Conservation (phyloP, 2,329 filamentous ascomycete genomes). For the Mollisiaceae sp. region DNA sequence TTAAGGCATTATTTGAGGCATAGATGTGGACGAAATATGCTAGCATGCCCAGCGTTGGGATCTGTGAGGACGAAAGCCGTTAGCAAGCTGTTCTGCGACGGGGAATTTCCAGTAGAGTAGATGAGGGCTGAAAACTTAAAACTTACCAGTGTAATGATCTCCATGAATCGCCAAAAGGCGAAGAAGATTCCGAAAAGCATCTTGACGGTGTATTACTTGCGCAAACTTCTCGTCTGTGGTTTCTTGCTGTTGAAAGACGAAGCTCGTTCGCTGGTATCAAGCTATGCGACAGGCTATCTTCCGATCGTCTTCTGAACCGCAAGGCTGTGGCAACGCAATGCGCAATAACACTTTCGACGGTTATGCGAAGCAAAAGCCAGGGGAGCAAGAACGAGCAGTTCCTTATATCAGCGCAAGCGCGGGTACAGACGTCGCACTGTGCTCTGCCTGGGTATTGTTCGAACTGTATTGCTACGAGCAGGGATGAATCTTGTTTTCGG, state of each 20-base stretch:
- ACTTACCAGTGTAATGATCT: constrained; percentile 67
- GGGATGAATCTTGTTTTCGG: constrained; percentile 29
- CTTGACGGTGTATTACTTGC: constrained; percentile 20
- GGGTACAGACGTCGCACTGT: constrained; percentile 2
- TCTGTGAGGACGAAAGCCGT: constrained; percentile 48
- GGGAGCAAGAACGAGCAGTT: not conserved
- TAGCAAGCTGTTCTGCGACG: constrained; percentile 5
- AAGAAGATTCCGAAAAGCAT: constrained; percentile 71
- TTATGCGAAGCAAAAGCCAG: not conserved
- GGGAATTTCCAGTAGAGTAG: not conserved
- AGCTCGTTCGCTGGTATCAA: not conserved
- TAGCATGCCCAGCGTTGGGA: constrained; percentile 69
- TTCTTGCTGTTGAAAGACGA: not conserved
- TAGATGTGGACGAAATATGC: constrained; percentile 69
- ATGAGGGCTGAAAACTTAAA: constrained; percentile 39
- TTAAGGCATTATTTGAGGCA: constrained; percentile 59
- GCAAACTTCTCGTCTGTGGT: constrained; percentile 13
- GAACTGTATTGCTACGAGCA: constrained; percentile 1
- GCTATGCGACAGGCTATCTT: not conserved
- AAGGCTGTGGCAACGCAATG: not conserved
- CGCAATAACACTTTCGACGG: not conserved
- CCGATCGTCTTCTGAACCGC: constrained; percentile 9
- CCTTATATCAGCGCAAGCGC: constrained; percentile 13
- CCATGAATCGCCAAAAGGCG: constrained; percentile 63
- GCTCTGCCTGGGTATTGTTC: not conserved